Base-by-base conservation (phyloP, 2,329 filamentous ascomycete species). In the Ceratocystis eucalypticola region DNA sequence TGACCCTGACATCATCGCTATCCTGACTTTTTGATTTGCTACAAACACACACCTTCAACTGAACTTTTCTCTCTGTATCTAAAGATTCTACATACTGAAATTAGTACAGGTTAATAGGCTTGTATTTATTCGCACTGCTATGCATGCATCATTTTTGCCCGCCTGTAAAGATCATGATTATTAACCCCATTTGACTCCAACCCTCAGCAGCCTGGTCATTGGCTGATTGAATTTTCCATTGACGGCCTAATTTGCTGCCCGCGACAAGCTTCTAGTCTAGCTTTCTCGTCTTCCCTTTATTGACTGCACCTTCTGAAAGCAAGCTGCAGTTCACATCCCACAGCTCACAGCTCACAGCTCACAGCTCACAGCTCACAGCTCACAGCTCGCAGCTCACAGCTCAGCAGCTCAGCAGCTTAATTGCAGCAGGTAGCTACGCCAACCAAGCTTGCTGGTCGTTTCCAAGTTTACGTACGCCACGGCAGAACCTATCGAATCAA, bases 391-490 rank as follows among this genome's bases (percentile, higher is more conserved):
- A 33, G 30, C 30, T 41, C 37, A 15, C 30, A 33, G 30, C 30
- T 7, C 30, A 30, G 28, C 10, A 37, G 33, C 8, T 12, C 37
- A 41, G 37, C 48, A 25, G 48, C 48, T 22, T 25, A 25, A 53
- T 28, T 53, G 25, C 48, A 53, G 22, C 10, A 53, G 48, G 48
- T 53, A 53, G 48, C 48, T 53, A 53, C 48, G 48, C 48, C 48
- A 53, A 53, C 48, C 48, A 25, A 53, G 48, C 22, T 53, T 53
- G 22, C 28, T 53, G 48, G 20, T 28, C 48, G 22, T 28, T 53
- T 53, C 20, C 48, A 53, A 53, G 48, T 53, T 53, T 53, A 53
- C 48, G 48, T 53, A 53, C 48, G 48, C 48, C 48, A 53, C 48
- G 5, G 20, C 48, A 53, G 25, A 53, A 48, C n/a, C 20, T 53